Evolutionary conservation across 2,329 filamentous ascomycete genomes (phyloP).

Genomic region (Lasiodiplodia sp.): DNA sequence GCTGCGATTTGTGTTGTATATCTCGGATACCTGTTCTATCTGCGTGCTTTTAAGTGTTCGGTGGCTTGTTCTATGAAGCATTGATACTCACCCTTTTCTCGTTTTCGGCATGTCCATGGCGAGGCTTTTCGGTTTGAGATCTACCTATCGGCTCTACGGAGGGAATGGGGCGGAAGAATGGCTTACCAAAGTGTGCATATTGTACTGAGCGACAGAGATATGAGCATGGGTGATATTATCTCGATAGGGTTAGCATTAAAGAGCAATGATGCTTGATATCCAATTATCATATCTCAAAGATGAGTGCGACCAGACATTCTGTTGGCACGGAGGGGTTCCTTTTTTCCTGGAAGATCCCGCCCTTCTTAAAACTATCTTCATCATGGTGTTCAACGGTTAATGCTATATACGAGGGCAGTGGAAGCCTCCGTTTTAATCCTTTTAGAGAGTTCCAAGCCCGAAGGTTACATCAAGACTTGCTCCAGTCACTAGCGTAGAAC

Average conservation of each 20-base stretch:
- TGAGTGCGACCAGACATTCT: not conserved
- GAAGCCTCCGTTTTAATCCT: no score
- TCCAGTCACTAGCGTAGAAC: no score
- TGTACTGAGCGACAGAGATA: not conserved
- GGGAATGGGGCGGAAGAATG: not conserved
- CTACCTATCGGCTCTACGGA: not conserved
- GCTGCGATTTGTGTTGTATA: not conserved
- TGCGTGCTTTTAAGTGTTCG: not conserved
- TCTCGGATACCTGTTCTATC: not conserved
- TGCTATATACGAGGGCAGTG: no score
- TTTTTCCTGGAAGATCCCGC: no score
- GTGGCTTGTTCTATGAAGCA: not conserved
- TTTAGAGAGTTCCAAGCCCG: no score
- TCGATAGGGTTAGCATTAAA: not conserved
- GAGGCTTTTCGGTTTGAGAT: not conserved
- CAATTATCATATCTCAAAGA: not conserved
- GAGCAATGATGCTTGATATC: not conserved
- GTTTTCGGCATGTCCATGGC: not conserved
- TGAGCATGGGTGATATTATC: not conserved
- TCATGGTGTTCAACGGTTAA: no score
- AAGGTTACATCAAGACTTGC: no score
- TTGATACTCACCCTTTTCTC: not conserved
- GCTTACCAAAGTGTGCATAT: not conserved
- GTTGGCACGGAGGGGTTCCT: no score
- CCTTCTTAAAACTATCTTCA: no score